These are phyloP conservation scores for Myxozyma neglecta DNA, from an alignment of 805 yeast species.

Conservation along the genomic window DNA sequence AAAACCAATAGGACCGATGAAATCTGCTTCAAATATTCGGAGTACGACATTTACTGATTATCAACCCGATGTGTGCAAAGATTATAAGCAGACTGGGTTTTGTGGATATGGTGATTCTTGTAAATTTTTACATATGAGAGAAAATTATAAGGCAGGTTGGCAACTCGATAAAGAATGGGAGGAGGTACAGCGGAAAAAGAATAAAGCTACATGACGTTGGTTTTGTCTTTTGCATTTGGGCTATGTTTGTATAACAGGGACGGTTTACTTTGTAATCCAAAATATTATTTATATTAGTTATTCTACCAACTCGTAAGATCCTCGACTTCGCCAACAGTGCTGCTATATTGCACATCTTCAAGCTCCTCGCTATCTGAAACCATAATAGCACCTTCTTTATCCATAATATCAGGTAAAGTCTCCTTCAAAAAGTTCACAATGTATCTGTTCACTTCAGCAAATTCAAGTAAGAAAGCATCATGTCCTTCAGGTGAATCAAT, in stretches of 20 bases:
- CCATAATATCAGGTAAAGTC: constrained; percentile 60
- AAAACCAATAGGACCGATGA: constrained; percentile 44
- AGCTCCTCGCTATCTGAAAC: constrained; percentile 32
- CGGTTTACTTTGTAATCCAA: not conserved
- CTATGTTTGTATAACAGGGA: not conserved
- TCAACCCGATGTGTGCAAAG: constrained; percentile 93
- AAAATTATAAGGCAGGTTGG: constrained; percentile 73
- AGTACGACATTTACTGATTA: constrained; percentile 76
- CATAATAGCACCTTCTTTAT: constrained; percentile 45
- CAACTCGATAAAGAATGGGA: constrained; percentile 74
- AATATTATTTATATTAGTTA: not conserved
- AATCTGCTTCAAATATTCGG: constrained; percentile 51
- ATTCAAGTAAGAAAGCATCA: constrained; percentile 92
- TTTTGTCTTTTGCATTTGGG: not conserved
- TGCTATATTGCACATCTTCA: constrained; percentile 52
- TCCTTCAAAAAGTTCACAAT: constrained; percentile 64
- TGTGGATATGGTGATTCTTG: constrained; percentile 98
- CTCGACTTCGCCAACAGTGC: constrained; percentile 89
- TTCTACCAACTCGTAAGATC: constrained; percentile 87
- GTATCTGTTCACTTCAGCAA: constrained; percentile 71
- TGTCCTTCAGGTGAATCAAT: constrained; percentile 95
- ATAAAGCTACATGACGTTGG: not conserved
- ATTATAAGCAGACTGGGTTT: constrained; percentile 83
- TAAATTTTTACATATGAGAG: constrained; percentile 88
- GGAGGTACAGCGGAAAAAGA: constrained; percentile 35